phyloP scores from a whole-genome alignment of 352 stramenopile genomes.

The Phytophthora litchii region DNA sequence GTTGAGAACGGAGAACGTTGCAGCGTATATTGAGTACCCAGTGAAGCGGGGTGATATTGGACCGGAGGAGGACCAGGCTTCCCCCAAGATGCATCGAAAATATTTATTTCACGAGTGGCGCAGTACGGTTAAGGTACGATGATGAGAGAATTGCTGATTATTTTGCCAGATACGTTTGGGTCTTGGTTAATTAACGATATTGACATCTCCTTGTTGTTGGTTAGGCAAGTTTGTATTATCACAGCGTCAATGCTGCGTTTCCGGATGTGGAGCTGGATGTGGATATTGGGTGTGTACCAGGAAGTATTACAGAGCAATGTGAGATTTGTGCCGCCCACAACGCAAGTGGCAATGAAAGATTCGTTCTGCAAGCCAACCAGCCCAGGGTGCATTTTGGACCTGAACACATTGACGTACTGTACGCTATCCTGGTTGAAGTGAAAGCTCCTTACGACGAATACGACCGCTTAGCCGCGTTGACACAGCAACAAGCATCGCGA shows the following conservation, averaged over 20 bases:
- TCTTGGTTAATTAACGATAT: slow-evolving; percentile 6
- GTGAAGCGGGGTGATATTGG: slow-evolving; percentile 16
- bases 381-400: slow-evolving; percentile 75
- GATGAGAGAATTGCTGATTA: not conserved
- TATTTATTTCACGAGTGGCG: slow-evolving; percentile 90
- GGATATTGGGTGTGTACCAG: slow-evolving; percentile 50
- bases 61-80: not conserved
- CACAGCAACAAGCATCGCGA: slow-evolving; percentile 74
- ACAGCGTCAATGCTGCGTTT: slow-evolving; percentile 78
- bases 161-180: not conserved
- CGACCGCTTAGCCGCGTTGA: slow-evolving; percentile 68
- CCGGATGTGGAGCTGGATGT: slow-evolving; percentile 84
- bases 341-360: slow-evolving; percentile 15
- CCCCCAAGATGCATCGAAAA: slow-evolving; percentile 36
- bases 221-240: slow-evolving; percentile 74
- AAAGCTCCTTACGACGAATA: slow-evolving; percentile 89
- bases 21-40: slow-evolving; percentile 77
- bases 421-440: slow-evolving; percentile 87
- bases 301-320: slow-evolving; percentile 37
- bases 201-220: slow-evolving; percentile 7
- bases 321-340: slow-evolving; percentile 41
- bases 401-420: slow-evolving; percentile 85
- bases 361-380: slow-evolving; percentile 34
- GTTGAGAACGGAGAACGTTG: slow-evolving; percentile 64
- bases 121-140: slow-evolving; percentile 72